Evolutionary conservation across 495 filamentous ascomycete species (phyloP), one percentile per base, ranked within the genome.

Genomic region (Parathielavia hyrcaniae): DNA sequence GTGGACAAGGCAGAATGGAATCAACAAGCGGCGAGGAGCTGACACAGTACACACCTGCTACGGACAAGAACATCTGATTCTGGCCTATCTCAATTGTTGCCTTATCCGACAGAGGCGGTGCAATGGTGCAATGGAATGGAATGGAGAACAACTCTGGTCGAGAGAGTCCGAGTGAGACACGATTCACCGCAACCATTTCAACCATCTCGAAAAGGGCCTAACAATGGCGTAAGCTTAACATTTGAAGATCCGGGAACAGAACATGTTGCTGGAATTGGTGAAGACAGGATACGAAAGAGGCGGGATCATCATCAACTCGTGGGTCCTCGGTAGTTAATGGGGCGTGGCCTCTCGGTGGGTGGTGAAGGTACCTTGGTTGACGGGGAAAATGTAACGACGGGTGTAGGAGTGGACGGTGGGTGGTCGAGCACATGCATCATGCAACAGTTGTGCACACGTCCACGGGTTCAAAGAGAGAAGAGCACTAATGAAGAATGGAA

Each of bases 1-100:
- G 34, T 23, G 13, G 53, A 56, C 46, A 50, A 50, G 54, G 54
- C 54, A 49, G 54, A 43, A 32, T 49, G 35, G 19, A 32, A 36
- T 41, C 2, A 30, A 45, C n/a, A n/a, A n/a, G n/a, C 14, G 14
- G 4, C 5, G 35, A 6, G 51, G 13, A 20, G 26, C 22, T 19
- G 10, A 5, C 23, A 20, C 22, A 30, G 6, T 6, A 30, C 6
- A 3, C 26, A 30, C 6, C 26, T 30, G 26, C 2, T 30, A 3
- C 26, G 2, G 26, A 30, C 3, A 30, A 30, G 3, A 30, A 3
- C 26, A 30, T 6, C 26, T 30, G 26, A 2, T 30, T 30, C 26
- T 30, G 26, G 26, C 3, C 26, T 30, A 30, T 30, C 2, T 30
- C 26, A 6, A 30, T 6, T 30, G 2, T 30, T 30, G 6, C 3